Percentiles rank a stretch among this genome's conserved stretches.
Evolutionary conservation across 2,329 filamentous ascomycete genomes (phyloP).

Genomic region (Thermochaetoides dissita): DNA sequence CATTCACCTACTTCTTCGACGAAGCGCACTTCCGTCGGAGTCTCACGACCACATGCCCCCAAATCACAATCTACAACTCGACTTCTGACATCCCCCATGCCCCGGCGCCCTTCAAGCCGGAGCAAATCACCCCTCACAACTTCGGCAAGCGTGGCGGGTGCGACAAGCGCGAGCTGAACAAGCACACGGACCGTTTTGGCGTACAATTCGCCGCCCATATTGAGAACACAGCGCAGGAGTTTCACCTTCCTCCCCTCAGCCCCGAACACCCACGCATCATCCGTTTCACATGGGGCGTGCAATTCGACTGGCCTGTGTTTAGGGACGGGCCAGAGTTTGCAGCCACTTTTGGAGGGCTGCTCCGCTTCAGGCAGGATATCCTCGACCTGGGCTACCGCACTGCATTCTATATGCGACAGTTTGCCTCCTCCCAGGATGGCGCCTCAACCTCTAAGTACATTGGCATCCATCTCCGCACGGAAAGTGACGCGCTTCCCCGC

Average conservation of each 20-base stretch:
- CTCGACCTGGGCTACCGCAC: slow-evolving; percentile 25
- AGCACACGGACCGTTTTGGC: slow-evolving; percentile 27
- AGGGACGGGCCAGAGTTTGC: slow-evolving; percentile 33
- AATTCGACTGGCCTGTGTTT: slow-evolving; percentile 32
- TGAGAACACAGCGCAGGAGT: slow-evolving; percentile 16
- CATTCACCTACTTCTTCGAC: slow-evolving; percentile 34
- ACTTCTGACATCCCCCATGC: slow-evolving; percentile 25
- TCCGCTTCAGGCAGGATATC: slow-evolving; percentile 28
- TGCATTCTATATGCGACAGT: slow-evolving; percentile 22
- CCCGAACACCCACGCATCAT: slow-evolving; percentile 23
- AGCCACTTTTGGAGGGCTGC: slow-evolving; percentile 28
- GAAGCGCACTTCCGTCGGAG: slow-evolving; percentile 28
- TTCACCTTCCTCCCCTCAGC: slow-evolving; percentile 10
- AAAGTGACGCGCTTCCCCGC: slow-evolving; percentile 30
- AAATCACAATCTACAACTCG: slow-evolving; percentile 28
- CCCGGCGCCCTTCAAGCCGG: slow-evolving; percentile 20
- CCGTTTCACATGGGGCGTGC: slow-evolving; percentile 30
- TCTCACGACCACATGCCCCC: slow-evolving; percentile 26
- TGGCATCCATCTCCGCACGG: slow-evolving; percentile 34
- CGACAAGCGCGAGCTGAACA: slow-evolving; percentile 26
- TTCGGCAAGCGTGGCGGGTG: slow-evolving; percentile 26
- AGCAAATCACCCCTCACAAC: slow-evolving; percentile 28
- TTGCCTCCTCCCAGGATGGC: slow-evolving; percentile 14
- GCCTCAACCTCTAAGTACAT: slow-evolving; percentile 18
- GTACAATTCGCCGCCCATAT: slow-evolving; percentile 22